Evolutionary conservation across 164 flowering plant species (phyloP).

Genomic region (Stephania yunnanensis): DNA sequence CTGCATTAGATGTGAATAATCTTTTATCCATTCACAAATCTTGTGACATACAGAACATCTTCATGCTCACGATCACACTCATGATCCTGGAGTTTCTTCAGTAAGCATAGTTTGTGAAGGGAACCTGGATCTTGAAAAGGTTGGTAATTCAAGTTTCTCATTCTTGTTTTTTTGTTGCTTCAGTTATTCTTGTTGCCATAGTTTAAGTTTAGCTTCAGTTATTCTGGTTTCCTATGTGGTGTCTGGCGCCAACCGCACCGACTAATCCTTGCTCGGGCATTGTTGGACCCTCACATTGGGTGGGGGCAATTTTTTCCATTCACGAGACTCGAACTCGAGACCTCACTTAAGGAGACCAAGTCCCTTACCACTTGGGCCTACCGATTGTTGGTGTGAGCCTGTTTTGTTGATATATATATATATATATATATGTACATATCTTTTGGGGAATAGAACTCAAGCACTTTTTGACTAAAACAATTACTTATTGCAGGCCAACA

Average conservation of each 20-base stretch:
- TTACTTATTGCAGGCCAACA: constrained; percentile 66
- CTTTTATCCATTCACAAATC: background rate
- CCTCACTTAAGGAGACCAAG: no score
- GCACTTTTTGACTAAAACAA: background rate
- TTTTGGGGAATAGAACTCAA: background rate
- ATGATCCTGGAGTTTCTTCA: constrained; percentile 95
- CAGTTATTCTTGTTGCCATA: background rate
- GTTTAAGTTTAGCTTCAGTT: background rate
- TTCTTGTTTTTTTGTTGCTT: constrained; percentile 6
- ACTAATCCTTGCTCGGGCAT: no score
- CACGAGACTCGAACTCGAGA: no score
- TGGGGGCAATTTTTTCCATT: no score
- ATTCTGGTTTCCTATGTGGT: no score
- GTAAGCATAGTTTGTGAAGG: constrained; percentile 99
- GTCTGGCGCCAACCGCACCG: no score
- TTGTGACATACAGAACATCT: constrained; percentile 59
- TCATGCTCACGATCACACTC: constrained; percentile 83
- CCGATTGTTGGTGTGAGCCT: background rate
- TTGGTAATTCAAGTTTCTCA: constrained; percentile 15
- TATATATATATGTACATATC: background rate
- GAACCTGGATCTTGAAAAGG: constrained; percentile 92
- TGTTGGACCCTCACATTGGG: no score
- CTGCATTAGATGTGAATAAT: background rate
- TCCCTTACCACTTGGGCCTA: no score
- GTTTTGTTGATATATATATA: background rate